Percentiles rank a stretch among this genome's conserved stretches.
These are phyloP conservation scores for Xylaria curta DNA, from an alignment of 495 filamentous ascomycete genomes.

Conservation along the genomic window DNA sequence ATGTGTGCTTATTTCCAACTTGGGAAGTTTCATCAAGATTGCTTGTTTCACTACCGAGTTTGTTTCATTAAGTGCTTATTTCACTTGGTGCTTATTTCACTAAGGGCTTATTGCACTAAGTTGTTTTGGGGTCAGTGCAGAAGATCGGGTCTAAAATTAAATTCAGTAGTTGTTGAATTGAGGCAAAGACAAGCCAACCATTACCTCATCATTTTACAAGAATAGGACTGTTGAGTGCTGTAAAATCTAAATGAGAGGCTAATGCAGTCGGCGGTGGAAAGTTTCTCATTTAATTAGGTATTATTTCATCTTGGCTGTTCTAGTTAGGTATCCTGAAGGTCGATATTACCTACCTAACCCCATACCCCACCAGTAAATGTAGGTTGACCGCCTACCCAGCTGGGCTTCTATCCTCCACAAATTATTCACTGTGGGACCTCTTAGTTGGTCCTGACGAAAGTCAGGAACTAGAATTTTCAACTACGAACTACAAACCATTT, in stretches of 20 bases:
- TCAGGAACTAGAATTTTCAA: background rate
- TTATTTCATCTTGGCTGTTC: too few species aligned
- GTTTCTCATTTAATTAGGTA: too few species aligned
- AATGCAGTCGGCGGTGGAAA: too few species aligned
- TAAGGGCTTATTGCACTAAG: background rate
- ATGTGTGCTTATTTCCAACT: too few species aligned
- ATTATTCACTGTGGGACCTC: constrained; percentile 7
- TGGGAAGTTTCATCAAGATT: too few species aligned
- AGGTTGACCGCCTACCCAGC: constrained; percentile 5
- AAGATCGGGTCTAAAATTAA: background rate
- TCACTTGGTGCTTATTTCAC: background rate
- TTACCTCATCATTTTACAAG: background rate
- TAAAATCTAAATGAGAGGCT: too few species aligned
- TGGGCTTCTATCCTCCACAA: background rate
- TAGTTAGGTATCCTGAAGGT: background rate
- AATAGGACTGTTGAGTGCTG: background rate
- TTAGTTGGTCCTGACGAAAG: background rate
- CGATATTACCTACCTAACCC: background rate
- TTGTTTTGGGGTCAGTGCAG: background rate
- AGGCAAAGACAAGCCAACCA: background rate
- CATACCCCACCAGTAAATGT: background rate
- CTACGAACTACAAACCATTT: background rate
- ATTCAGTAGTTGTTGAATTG: background rate
- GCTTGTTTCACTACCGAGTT: too few species aligned
- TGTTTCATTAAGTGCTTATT: background rate